A percentile compares a stretch with the other conserved stretches of the same genome.
Evolutionary conservation across 176 grass and related monocot genomes (phyloP).

Genomic region (Aegilops bicornis): DNA sequence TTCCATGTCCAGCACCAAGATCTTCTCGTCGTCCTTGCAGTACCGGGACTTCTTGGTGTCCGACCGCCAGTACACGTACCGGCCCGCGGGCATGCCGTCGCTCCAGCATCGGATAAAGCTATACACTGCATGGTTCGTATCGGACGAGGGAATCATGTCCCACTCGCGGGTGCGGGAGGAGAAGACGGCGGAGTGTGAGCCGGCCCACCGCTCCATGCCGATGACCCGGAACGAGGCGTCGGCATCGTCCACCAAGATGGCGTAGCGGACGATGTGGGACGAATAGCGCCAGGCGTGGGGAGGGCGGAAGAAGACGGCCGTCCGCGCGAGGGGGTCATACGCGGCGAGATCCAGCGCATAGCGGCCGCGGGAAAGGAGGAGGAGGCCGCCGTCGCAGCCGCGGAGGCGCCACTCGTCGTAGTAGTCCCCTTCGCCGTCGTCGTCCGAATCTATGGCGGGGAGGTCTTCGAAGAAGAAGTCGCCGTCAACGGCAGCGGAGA

Average conservation of each 20-base stretch:
- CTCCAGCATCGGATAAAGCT: fast-evolving
- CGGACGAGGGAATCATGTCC: background rate
- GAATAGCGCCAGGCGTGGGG: background rate
- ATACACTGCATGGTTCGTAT: background rate
- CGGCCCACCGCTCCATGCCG: background rate
- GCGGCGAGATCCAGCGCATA: background rate
- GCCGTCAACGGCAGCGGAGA: background rate
- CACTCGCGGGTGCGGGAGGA: constrained; percentile 14
- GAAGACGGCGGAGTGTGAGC: background rate
- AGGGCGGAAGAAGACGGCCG: background rate
- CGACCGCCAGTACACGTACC: constrained; percentile 25
- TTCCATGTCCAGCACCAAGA: constrained; percentile 22
- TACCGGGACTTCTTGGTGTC: background rate
- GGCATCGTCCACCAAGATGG: background rate
- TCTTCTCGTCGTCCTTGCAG: background rate
- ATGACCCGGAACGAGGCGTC: constrained; percentile 15
- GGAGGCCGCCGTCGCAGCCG: background rate
- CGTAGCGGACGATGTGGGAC: background rate
- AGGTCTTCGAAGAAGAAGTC: constrained; percentile 19
- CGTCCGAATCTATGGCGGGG: background rate
- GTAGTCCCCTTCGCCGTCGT: background rate
- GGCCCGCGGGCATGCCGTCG: constrained; percentile 4
- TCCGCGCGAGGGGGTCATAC: constrained; percentile 26
- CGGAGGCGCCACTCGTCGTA: background rate
- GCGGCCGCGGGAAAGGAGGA: background rate